Conservation (phyloP, 305 asterid genomes). For the Fraxinus baroniana region DNA sequence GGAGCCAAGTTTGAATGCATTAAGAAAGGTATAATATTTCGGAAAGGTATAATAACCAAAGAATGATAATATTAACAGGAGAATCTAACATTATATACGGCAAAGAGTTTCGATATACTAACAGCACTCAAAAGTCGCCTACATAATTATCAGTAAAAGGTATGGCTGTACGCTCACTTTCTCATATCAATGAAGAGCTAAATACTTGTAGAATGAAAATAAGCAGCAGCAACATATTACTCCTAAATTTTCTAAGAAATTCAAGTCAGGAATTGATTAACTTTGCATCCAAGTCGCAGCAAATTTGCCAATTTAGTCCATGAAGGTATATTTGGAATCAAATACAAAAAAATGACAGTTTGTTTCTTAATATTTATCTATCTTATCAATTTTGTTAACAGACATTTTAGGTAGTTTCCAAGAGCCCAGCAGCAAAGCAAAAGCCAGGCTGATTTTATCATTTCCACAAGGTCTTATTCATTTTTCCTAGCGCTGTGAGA, state of each 20-base stretch:
- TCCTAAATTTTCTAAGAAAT: not conserved
- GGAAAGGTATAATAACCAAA: not conserved
- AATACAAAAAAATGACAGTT: conserved; percentile 21
- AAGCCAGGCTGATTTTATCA: not conserved
- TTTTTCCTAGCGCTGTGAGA: not conserved
- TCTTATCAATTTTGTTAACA: not conserved
- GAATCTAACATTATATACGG: not conserved
- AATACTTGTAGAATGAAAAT: not conserved
- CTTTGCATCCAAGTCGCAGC: not conserved
- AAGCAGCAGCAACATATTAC: not conserved
- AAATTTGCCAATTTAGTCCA: not conserved
- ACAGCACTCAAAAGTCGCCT: not conserved
- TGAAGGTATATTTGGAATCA: not conserved
- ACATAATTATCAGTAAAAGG: not conserved
- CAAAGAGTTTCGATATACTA: not conserved
- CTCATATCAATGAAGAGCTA: not conserved
- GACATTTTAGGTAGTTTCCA: not conserved
- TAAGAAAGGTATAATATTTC: not conserved
- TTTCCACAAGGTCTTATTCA: not conserved
- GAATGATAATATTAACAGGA: not conserved
- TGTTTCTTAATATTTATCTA: conserved; percentile 27
- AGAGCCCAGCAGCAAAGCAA: not conserved
- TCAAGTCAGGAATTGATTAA: not conserved
- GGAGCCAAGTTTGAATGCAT: not conserved
- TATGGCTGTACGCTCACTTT: not conserved